A percentile compares a stretch with the other conserved stretches of the same genome.
Evolutionary conservation across 169 alveolate species (phyloP).

Genomic region (Plasmodium vinckei): DNA sequence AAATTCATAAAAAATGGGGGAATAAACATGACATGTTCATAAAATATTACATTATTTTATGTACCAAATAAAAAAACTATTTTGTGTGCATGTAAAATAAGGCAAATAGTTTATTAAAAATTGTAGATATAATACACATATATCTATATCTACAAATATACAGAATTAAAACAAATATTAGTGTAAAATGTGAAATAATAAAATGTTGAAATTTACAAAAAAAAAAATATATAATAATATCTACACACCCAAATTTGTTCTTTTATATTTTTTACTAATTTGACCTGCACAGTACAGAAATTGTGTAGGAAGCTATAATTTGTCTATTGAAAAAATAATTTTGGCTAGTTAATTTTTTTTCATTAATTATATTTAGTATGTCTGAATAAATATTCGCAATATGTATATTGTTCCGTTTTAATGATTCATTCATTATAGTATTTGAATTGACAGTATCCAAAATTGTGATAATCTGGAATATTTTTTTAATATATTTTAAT

Average conservation of each 20-base stretch:
- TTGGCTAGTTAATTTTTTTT: not conserved
- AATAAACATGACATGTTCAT: too few relatives aligned
- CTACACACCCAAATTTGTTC: not conserved
- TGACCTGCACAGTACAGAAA: slow-evolving; percentile 54
- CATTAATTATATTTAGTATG: slow-evolving; percentile 10
- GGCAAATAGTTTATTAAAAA: too few relatives aligned
- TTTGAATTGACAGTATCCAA: slow-evolving; percentile 31
- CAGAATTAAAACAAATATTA: too few relatives aligned
- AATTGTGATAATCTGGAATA: slow-evolving; percentile 1
- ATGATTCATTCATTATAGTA: slow-evolving; percentile 39
- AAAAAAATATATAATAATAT: too few relatives aligned
- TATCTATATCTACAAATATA: too few relatives aligned
- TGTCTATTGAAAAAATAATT: slow-evolving; percentile 18
- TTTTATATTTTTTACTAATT: slow-evolving; percentile 2
- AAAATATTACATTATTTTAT: too few relatives aligned
- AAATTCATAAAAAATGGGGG: too few relatives aligned
- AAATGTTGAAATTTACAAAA: too few relatives aligned
- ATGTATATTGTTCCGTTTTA: slow-evolving; percentile 17
- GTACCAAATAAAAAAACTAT: too few relatives aligned
- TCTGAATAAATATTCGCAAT: slow-evolving; percentile 20
- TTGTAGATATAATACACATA: too few relatives aligned
- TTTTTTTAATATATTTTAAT: slow-evolving; percentile 28
- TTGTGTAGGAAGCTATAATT: slow-evolving; percentile 60
- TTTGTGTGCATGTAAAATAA: too few relatives aligned
- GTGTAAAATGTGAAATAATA: too few relatives aligned